Evolutionary conservation across 192 early-diverging fungal genomes (phyloP).

Genomic region (Coemansia sp.): DNA sequence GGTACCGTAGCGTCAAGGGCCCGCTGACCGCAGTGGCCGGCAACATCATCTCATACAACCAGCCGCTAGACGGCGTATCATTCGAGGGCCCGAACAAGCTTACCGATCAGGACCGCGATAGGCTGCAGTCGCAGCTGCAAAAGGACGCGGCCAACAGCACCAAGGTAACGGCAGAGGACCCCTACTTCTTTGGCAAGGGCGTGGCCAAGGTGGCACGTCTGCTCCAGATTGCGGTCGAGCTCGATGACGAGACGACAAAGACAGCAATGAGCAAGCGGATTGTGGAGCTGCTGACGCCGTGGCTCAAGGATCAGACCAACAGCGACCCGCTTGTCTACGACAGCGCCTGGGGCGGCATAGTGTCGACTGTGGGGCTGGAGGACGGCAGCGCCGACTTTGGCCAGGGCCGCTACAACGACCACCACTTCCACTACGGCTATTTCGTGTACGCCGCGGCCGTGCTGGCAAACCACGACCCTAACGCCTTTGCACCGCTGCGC

Average conservation of each 20-base stretch:
- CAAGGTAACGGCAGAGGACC: slow-evolving; percentile 35
- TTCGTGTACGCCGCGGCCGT: slow-evolving; percentile 51
- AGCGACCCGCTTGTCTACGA: slow-evolving; percentile 47
- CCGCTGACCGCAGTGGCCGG: slow-evolving; percentile 46
- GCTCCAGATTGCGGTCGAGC: slow-evolving; percentile 46
- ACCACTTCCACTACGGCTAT: slow-evolving; percentile 60
- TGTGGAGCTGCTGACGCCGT: slow-evolving; percentile 17
- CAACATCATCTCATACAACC: slow-evolving; percentile 41
- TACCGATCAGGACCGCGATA: slow-evolving; percentile 7
- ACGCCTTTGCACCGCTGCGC: slow-evolving; percentile 18
- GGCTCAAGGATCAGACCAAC: slow-evolving; percentile 30
- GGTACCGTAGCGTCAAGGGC: slow-evolving; percentile 51
- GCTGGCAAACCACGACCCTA: slow-evolving; percentile 44
- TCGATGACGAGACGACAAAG: slow-evolving; percentile 21
- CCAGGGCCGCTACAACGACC: slow-evolving; percentile 56
- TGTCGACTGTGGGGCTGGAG: slow-evolving; percentile 23
- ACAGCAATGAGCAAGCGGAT: slow-evolving; percentile 5
- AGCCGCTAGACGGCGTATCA: slow-evolving; percentile 24
- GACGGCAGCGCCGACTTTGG: slow-evolving; percentile 46
- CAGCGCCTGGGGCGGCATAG: slow-evolving; percentile 47
- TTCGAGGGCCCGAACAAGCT: slow-evolving; percentile 29
- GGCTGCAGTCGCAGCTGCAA: slow-evolving; percentile 32
- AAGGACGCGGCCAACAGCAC: slow-evolving; percentile 17
- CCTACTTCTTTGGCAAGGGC: slow-evolving; percentile 54
- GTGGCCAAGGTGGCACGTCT: slow-evolving; percentile 47